phyloP scores from a whole-genome alignment of 371 early-diverging fungal species.

The Rhizomucor miehei region DNA sequence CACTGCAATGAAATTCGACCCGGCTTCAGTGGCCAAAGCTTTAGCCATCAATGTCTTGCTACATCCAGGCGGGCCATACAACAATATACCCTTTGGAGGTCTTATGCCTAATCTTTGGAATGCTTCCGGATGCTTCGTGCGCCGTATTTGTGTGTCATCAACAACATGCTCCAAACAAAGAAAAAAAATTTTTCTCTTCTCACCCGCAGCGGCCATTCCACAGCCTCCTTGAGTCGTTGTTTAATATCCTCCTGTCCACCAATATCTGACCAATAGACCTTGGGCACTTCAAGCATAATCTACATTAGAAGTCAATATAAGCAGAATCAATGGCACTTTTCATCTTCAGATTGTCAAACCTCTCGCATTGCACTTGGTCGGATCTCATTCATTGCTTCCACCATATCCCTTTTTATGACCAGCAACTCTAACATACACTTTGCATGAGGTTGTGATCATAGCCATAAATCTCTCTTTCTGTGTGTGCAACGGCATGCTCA shows the following conservation, averaged over 20 bases:
- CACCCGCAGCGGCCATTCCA: conserved; percentile 97
- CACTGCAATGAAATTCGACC: conserved; percentile 96
- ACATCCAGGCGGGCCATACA: conserved; percentile 99
- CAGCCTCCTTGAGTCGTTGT: conserved; percentile 93
- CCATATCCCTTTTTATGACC: conserved; percentile 47
- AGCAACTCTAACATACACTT: conserved; percentile 9
- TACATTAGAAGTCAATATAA: conserved; percentile 10
- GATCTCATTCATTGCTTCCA: conserved; percentile 57
- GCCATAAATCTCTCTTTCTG: too few species aligned
- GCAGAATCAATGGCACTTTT: too few species aligned
- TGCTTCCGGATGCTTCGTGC: conserved; percentile 76
- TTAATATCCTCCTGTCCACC: conserved; percentile 97
- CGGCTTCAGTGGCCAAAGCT: conserved; percentile 95
- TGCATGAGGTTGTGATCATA: too few species aligned
- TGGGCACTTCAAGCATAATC: conserved; percentile 90
- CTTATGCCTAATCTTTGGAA: conserved; percentile 86
- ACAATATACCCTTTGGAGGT: conserved; percentile 94
- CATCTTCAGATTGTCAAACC: conserved; percentile 22
- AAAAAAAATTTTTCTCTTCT: not conserved
- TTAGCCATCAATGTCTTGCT: conserved; percentile 98
- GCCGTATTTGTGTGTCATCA: not conserved
- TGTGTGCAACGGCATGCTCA: too few species aligned
- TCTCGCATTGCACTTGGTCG: conserved; percentile 98
- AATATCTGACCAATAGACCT: conserved; percentile 95
- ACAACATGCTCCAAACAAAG: not conserved